Evolutionary conservation across 1,139 yeast genomes (phyloP).

Genomic region (Tardiomyces depauwii): DNA sequence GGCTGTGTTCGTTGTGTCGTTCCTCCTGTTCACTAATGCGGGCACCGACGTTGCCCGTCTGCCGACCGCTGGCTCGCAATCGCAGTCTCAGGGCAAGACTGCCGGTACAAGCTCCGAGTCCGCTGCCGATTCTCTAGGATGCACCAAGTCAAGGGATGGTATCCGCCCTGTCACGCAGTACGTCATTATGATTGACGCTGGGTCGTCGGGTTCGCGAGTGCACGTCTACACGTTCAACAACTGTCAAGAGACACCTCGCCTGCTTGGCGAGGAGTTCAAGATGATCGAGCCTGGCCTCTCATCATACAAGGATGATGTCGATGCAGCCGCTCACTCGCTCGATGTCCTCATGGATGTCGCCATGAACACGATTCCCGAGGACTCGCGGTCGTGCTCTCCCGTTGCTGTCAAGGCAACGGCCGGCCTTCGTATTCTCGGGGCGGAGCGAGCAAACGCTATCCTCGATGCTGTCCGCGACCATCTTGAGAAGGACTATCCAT

Average conservation of each 20-base stretch:
- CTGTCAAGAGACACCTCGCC: conserved; percentile 68
- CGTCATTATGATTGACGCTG: conserved; percentile 94
- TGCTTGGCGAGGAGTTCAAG: conserved; percentile 68
- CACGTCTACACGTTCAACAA: conserved; percentile 88
- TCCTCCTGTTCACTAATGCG: background rate
- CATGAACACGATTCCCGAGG: conserved; percentile 59
- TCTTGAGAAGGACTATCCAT: conserved; percentile 71
- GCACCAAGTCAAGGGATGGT: conserved; percentile 26
- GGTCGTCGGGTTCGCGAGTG: conserved; percentile 92
- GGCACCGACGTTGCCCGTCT: background rate
- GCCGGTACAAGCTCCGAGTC: background rate
- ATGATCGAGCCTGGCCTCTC: conserved; percentile 93
- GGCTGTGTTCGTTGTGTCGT: background rate
- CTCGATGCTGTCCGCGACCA: conserved; percentile 65
- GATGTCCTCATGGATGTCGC: conserved; percentile 74
- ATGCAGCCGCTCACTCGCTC: conserved; percentile 78
- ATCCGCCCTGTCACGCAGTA: conserved; percentile 33
- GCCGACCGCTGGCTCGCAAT: background rate
- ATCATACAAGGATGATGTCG: conserved; percentile 66
- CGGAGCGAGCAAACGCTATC: conserved; percentile 56
- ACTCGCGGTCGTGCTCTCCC: conserved; percentile 71
- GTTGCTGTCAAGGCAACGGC: conserved; percentile 97
- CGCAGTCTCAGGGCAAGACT: background rate
- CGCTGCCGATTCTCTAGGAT: conserved; percentile 8
- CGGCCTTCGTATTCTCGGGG: conserved; percentile 81